Conservation (phyloP, 2,329 filamentous ascomycete genomes). For the Cadophora malorum region DNA sequence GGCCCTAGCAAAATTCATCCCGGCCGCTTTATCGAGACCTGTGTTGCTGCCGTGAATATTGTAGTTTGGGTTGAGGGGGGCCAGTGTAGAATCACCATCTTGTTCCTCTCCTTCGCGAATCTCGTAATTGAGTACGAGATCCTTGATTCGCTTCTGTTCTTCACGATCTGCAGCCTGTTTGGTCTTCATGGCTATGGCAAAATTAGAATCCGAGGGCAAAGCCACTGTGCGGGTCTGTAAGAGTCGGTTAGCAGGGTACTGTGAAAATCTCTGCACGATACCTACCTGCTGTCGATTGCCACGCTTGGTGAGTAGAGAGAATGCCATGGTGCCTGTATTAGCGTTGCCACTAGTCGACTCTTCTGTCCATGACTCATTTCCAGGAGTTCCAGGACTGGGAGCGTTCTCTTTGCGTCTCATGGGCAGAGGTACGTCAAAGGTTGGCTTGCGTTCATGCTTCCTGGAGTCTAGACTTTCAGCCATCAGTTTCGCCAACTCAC, state of each 20-base stretch:
- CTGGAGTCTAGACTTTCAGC: constrained; percentile 93
- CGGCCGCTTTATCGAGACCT: constrained; percentile 60
- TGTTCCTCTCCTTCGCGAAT: constrained; percentile 81
- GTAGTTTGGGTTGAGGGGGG: constrained; percentile 53
- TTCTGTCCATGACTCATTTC: constrained; percentile 49
- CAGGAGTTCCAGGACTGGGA: constrained; percentile 41
- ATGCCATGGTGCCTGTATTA: constrained; percentile 58
- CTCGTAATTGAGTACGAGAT: constrained; percentile 94
- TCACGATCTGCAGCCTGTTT: constrained; percentile 95
- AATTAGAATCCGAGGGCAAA: constrained; percentile 87
- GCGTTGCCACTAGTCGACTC: constrained; percentile 40
- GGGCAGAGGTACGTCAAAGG: constrained; percentile 97
- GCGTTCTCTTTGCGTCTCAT: constrained; percentile 68
- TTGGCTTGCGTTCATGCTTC: constrained; percentile 92
- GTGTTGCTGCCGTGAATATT: constrained; percentile 62
- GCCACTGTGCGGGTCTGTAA: constrained; percentile 88
- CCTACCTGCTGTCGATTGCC: constrained; percentile 90
- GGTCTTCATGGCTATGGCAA: constrained; percentile 94
- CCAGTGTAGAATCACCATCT: constrained; percentile 69
- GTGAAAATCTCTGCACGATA: constrained; percentile 37
- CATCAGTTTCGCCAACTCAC: constrained; percentile 98
- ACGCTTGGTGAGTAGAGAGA: constrained; percentile 92
- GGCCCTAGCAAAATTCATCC: constrained; percentile 41
- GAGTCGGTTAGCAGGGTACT: constrained; percentile 24
- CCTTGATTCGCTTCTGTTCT: constrained; percentile 98